phyloP scores from a whole-genome alignment of 495 filamentous ascomycete genomes.

The Tirmania nivea region DNA sequence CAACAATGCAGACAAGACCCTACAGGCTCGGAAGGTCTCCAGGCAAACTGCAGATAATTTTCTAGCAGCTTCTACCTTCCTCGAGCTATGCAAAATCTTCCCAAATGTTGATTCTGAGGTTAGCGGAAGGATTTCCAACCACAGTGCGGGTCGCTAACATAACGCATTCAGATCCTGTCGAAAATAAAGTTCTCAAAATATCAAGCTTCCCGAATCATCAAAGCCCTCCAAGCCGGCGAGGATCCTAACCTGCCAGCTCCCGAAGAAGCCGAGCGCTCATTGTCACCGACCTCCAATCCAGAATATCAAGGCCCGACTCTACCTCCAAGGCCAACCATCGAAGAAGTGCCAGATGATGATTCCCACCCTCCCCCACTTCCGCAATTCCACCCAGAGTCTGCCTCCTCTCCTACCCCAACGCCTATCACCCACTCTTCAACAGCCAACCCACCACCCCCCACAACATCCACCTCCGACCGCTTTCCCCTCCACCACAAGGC shows the following conservation, averaged over 20 bases:
- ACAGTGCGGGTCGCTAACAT: neutral
- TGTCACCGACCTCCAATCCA: slow-evolving; percentile 27
- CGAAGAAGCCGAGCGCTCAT: slow-evolving; percentile 23
- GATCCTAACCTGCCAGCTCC: slow-evolving; percentile 53
- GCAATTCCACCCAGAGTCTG: slow-evolving; percentile 16
- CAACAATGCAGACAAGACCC: slow-evolving; percentile 53
- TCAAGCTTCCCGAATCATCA: slow-evolving; percentile 75
- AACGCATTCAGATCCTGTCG: slow-evolving; percentile 30
- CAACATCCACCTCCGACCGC: slow-evolving; percentile 5
- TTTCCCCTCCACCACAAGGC: slow-evolving; percentile 9
- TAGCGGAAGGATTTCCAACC: neutral
- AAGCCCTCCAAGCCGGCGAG: slow-evolving; percentile 73
- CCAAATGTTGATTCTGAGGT: slow-evolving; percentile 45
- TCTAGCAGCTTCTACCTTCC: slow-evolving; percentile 71
- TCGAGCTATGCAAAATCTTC: slow-evolving; percentile 75
- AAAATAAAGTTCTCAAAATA: slow-evolving; percentile 94
- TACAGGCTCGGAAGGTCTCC: slow-evolving; percentile 67
- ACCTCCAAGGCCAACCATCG: slow-evolving; percentile 22
- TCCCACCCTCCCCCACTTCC: slow-evolving; percentile 29
- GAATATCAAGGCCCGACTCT: slow-evolving; percentile 26
- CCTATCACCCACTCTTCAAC: slow-evolving; percentile 21
- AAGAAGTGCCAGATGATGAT: slow-evolving; percentile 15
- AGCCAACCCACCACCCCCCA: neutral
- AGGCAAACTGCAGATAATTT: slow-evolving; percentile 91
- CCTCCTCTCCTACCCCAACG: slow-evolving; percentile 6